Evolutionary conservation across 1,284 basidiomycete species (phyloP).

Genomic region (Takashimella tepidaria): DNA sequence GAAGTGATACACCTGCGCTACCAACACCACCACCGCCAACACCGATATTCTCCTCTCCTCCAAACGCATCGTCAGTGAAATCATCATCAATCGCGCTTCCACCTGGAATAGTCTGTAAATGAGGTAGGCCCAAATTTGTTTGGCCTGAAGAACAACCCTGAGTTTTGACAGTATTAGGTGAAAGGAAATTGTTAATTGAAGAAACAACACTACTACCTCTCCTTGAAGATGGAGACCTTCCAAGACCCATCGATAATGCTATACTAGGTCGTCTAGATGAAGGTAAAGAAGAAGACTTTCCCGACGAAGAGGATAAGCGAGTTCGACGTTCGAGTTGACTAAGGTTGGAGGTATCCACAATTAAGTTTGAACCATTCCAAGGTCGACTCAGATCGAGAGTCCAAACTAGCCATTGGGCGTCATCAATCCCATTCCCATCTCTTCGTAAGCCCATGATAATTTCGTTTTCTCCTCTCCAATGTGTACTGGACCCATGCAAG

Average conservation of each 20-base stretch:
- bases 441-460: slow-evolving; percentile 28
- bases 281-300: background rate
- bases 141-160: no score
- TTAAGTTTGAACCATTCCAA: slow-evolving; percentile 31
- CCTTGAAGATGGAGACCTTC: background rate
- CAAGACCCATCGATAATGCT: background rate
- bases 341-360: slow-evolving; percentile 22
- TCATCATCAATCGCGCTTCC: no score
- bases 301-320: background rate
- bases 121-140: no score
- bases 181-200: background rate
- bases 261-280: background rate
- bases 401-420: slow-evolving; percentile 39
- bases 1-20: slow-evolving; percentile 15
- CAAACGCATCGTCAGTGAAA: background rate
- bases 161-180: no score
- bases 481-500: no score
- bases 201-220: background rate
- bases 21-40: background rate
- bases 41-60: background rate
- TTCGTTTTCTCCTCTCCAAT: slow-evolving; percentile 10
- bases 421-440: slow-evolving; percentile 29
- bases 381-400: slow-evolving; percentile 26
- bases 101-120: no score
- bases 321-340: slow-evolving; percentile 14